Percentiles rank a stretch among this genome's conserved stretches.
Conservation (phyloP, 306 rosid genomes). For the Cucumis melo region DNA sequence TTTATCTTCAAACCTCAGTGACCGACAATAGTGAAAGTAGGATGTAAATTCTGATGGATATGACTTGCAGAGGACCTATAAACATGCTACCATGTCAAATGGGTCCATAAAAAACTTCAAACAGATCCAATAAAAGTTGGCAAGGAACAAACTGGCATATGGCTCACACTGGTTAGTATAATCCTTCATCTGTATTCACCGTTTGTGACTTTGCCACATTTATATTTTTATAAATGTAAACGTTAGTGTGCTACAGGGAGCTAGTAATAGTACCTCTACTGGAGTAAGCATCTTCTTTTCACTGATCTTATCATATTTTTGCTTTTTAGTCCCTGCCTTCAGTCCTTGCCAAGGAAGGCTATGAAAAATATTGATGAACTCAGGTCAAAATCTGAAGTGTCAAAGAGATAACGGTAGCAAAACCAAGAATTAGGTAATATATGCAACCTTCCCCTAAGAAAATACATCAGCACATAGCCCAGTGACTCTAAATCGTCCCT, state of each 20-base stretch:
- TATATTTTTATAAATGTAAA: background rate
- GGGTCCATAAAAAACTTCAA: background rate
- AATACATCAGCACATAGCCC: constrained; percentile 76
- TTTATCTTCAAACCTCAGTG: constrained; percentile 14
- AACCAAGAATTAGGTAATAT: constrained; percentile 1
- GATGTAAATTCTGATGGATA: constrained; percentile 14
- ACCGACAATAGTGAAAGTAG: constrained; percentile 14
- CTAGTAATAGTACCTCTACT: constrained; percentile 39
- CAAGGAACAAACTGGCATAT: background rate
- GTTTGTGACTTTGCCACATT: background rate
- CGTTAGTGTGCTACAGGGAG: background rate
- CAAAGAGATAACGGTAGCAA: background rate
- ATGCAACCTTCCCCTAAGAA: constrained; percentile 74
- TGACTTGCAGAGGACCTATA: constrained; percentile 13
- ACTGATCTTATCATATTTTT: constrained; percentile 69
- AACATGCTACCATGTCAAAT: constrained; percentile 1
- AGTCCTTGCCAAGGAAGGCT: constrained; percentile 98
- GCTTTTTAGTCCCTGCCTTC: constrained; percentile 61
- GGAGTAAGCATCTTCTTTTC: constrained; percentile 75
- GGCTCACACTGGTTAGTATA: background rate
- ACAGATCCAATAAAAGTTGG: background rate
- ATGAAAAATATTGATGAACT: constrained; percentile 13
- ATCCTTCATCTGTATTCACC: background rate
- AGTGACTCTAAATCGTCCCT: constrained; percentile 92
- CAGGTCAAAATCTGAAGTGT: background rate